phyloP scores from a whole-genome alignment of 116 monocot genomes.

The Iris pallida region DNA sequence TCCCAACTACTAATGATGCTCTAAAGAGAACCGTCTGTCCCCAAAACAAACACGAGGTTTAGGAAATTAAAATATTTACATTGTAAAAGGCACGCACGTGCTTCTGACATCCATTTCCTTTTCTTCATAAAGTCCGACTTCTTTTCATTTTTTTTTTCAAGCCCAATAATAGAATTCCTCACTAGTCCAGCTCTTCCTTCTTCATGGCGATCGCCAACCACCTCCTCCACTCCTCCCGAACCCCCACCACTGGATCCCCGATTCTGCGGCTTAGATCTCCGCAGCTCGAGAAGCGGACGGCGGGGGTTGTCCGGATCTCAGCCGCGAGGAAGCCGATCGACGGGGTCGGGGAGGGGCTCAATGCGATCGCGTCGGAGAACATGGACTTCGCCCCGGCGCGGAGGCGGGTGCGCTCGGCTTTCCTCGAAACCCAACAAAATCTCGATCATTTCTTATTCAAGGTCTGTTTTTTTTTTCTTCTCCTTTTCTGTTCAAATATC shows the following conservation, averaged over 20 bases:
- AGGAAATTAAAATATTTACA: too few relatives aligned
- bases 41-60: too few relatives aligned
- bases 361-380: conserved; percentile 47
- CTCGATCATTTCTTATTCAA: conserved; percentile 92
- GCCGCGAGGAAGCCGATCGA: conserved; percentile 38
- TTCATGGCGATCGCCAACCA: not conserved
- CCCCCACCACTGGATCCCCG: not conserved
- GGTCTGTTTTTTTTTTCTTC: conserved; percentile 26
- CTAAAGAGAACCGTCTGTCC: too few relatives aligned
- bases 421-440: conserved; percentile 40
- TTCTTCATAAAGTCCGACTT: too few relatives aligned
- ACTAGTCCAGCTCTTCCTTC: too few relatives aligned
- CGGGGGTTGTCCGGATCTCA: not conserved
- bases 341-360: conserved; percentile 67
- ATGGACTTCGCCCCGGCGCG: conserved; percentile 59
- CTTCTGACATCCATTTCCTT: too few relatives aligned
- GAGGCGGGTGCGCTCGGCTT: conserved; percentile 55
- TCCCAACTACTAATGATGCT: too few relatives aligned
- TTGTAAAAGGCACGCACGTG: too few relatives aligned
- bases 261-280: not conserved
- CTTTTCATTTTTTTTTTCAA: too few relatives aligned
- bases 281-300: not conserved
- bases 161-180: too few relatives aligned
- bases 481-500: too few relatives aligned
- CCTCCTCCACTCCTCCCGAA: not conserved